Percentiles rank a stretch among this genome's conserved stretches.
phyloP scores from a whole-genome alignment of 208 protist species.

The Blechomonas ayalai region DNA sequence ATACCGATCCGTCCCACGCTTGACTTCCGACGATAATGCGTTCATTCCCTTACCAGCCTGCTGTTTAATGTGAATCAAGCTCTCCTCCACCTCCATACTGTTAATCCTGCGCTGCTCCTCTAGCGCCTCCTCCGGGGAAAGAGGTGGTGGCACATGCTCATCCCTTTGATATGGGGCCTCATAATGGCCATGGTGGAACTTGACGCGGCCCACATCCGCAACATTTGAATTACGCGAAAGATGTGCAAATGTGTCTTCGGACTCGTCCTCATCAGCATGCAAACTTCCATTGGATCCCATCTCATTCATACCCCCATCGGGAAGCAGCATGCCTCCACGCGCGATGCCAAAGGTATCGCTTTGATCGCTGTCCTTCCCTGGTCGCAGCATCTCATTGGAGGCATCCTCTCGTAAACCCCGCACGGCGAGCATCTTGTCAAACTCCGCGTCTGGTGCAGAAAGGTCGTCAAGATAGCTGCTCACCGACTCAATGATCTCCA shows the following conservation, averaged over 20 bases:
- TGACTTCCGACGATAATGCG: no score
- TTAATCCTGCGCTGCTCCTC: slow-evolving; percentile 3
- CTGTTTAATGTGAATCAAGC: not conserved
- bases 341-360: no score
- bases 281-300: no score
- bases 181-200: slow-evolving; percentile 15
- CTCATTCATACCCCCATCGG: no score
- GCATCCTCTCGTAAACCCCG: not conserved
- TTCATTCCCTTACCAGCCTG: not conserved
- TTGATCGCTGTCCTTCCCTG: no score
- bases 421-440: slow-evolving; percentile 7
- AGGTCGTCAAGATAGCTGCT: slow-evolving; percentile 8
- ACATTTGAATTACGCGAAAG: slow-evolving; percentile 5
- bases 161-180: slow-evolving; percentile 15
- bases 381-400: no score
- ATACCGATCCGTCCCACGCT: no score
- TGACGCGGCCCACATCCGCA: slow-evolving; percentile 14
- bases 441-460: slow-evolving; percentile 7
- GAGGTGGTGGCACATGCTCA: not conserved
- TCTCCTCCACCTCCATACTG: slow-evolving; percentile 11
- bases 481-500: slow-evolving; percentile 2
- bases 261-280: not conserved
- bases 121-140: slow-evolving; percentile 2
- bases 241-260: slow-evolving; percentile 5
- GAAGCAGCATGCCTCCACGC: no score